Evolutionary conservation across 495 filamentous ascomycete species (phyloP).

Genomic region (Aspergillus asperescens): DNA sequence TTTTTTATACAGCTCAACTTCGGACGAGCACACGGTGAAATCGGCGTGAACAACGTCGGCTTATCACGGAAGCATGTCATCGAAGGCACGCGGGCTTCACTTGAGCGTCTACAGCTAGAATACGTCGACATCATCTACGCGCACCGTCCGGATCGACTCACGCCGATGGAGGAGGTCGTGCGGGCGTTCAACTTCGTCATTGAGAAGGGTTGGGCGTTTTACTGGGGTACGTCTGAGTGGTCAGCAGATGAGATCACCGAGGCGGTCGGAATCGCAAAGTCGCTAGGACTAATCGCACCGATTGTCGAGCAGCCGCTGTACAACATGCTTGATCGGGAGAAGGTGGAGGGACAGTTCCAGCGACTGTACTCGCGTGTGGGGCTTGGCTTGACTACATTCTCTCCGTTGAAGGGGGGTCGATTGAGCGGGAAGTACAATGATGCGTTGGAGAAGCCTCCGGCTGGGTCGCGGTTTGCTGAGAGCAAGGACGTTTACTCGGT

Average conservation of each 20-base stretch:
- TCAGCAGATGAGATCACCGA: slow-evolving; percentile 71
- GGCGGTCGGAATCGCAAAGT: slow-evolving; percentile 69
- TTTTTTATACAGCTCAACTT: slow-evolving; percentile 59
- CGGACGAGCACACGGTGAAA: slow-evolving; percentile 55
- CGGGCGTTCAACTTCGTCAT: slow-evolving; percentile 80
- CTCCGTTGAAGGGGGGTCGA: slow-evolving; percentile 65
- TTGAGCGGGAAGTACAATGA: slow-evolving; percentile 81
- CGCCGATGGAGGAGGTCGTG: slow-evolving; percentile 83
- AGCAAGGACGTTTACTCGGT: slow-evolving; percentile 34
- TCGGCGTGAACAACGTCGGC: slow-evolving; percentile 65
- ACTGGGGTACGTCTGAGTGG: slow-evolving; percentile 93
- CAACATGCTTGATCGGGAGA: slow-evolving; percentile 66
- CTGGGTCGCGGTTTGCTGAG: slow-evolving; percentile 37
- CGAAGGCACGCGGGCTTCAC: slow-evolving; percentile 60
- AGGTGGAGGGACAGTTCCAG: slow-evolving; percentile 71
- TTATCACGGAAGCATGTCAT: slow-evolving; percentile 79
- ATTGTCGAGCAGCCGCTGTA: slow-evolving; percentile 83
- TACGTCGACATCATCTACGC: slow-evolving; percentile 77
- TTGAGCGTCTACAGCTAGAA: slow-evolving; percentile 64
- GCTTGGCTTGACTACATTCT: slow-evolving; percentile 69
- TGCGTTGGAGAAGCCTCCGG: slow-evolving; percentile 30
- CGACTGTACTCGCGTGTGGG: slow-evolving; percentile 59
- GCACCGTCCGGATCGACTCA: slow-evolving; percentile 75
- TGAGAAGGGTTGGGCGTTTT: slow-evolving; percentile 70
- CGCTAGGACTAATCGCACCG: slow-evolving; percentile 71